Conservation (phyloP, 2,329 filamentous ascomycete species). For the Hypoxylon sp. region DNA sequence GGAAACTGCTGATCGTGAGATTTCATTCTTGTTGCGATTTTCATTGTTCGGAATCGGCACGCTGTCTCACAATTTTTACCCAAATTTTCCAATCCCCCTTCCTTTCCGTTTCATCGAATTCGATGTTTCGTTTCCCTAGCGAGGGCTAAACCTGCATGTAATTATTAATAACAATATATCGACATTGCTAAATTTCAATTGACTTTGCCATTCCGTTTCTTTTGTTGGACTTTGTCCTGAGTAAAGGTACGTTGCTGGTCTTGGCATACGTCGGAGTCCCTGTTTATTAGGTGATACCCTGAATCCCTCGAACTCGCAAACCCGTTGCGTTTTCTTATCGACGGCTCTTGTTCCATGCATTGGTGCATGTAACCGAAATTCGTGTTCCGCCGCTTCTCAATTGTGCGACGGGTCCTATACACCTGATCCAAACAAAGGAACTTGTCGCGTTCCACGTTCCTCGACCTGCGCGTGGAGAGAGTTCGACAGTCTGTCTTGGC, state of each 20-base stretch:
- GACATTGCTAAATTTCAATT: conserved; percentile 20
- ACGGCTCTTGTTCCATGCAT: conserved; percentile 22
- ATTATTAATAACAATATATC: conserved; percentile 27
- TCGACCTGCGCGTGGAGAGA: conserved; percentile 16
- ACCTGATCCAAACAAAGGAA: conserved; percentile 24
- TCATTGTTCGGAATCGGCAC: conserved; percentile 43
- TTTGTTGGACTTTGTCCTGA: background rate
- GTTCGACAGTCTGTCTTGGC: conserved; percentile 18
- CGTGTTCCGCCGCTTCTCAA: conserved; percentile 18
- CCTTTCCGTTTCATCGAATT: background rate
- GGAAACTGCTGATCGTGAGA: conserved; percentile 42
- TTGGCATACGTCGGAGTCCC: conserved; percentile 48
- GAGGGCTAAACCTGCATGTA: conserved; percentile 12
- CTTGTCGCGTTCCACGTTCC: conserved; percentile 21
- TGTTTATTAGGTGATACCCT: conserved; percentile 41
- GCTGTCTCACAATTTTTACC: conserved; percentile 38
- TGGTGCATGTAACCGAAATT: conserved; percentile 40
- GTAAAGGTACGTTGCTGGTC: conserved; percentile 18
- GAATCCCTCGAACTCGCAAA: conserved; percentile 27
- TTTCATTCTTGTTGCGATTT: conserved; percentile 27
- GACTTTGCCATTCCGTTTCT: background rate
- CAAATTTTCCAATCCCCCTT: conserved; percentile 6
- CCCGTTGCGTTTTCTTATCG: conserved; percentile 38
- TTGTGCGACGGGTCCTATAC: conserved; percentile 25
- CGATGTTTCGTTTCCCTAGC: background rate